Conservation (phyloP, 345 rosid genomes). For the Salix purpurea region DNA sequence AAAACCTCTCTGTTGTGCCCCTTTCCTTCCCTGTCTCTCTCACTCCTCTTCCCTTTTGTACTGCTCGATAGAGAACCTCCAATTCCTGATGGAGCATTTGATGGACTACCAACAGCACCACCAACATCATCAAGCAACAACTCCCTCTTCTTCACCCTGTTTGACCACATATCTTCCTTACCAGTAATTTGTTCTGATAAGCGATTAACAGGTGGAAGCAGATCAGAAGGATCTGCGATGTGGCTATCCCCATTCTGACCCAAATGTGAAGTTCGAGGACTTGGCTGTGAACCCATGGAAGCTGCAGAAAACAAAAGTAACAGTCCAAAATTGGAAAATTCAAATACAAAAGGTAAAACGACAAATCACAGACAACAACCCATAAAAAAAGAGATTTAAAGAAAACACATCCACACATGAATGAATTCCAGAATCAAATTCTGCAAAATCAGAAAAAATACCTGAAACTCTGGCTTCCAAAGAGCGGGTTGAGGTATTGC, state of each 20-base stretch:
- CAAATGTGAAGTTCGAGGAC: constrained; percentile 39
- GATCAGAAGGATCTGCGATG: constrained; percentile 43
- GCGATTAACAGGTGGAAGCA: constrained; percentile 41
- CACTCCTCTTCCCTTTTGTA: constrained; percentile 92
- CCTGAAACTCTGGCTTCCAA: constrained; percentile 41
- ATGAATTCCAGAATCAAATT: constrained; percentile 1
- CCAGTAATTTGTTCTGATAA: constrained; percentile 40
- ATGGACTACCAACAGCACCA: constrained; percentile 34
- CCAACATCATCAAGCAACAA: constrained; percentile 82
- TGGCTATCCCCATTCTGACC: constrained; percentile 47
- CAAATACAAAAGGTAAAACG: neutral
- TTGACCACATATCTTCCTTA: constrained; percentile 68
- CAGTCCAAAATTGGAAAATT: constrained; percentile 2
- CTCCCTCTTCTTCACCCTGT: constrained; percentile 83
- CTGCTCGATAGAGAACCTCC: constrained; percentile 68
- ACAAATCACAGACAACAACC: neutral
- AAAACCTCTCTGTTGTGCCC: constrained; percentile 62
- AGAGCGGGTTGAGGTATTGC: constrained; percentile 21
- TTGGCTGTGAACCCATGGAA: constrained; percentile 50
- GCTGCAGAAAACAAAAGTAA: constrained; percentile 46
- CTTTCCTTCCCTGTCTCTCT: constrained; percentile 94
- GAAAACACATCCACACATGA: neutral
- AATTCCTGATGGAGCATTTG: constrained; percentile 38
- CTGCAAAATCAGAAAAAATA: constrained; percentile 18
- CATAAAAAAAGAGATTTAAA: constrained; percentile 1